Base-by-base conservation (phyloP, 352 stramenopile genomes). In the Pythium sukuiense region DNA sequence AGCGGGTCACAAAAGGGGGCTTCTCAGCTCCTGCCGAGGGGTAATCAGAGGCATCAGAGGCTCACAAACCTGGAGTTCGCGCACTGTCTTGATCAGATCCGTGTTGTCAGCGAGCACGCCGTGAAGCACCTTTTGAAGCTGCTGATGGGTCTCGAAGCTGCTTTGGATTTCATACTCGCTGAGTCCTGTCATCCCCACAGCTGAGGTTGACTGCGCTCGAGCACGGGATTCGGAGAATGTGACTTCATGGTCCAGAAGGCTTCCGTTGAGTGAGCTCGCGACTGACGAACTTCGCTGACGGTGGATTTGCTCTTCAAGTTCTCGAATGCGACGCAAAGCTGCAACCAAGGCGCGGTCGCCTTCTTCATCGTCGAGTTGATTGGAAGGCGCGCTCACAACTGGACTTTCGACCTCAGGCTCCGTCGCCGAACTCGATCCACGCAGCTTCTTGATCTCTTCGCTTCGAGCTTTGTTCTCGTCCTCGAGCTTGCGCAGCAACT, bases 41-140 rank as follows among this genome's bases (percentile, higher is more conserved):
- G 7, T 50, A 2, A 29, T 16, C 11, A 50, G 3, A 14, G 6
- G n/a, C 43, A 50, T 29, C 43, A 9, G 43, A 18, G 11, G 5
- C 4, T 50, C 18, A 76, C 71, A 64, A 77, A 85, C 76, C 80
- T 90, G 77, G 33, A 89, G 57, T n/a, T 85, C 71, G 64, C 79
- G 75, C 57, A 89, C 76, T 18, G 79, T 88, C 55, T 83, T 77
- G 35, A 87, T 70, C 43, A 92, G 72, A 41, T 89, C 74, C 46
- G 73, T 72, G 35, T 89, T 90, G 55, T 90, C 80, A 27, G 66
- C 75, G 11, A 92, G 52, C 39, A 80, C 77, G 39, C 63, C 72
- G 35, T 87, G 70, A 11, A 92, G 55, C 30, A 87, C 49, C 27
- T 74, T 83, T 54, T 87, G 73, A 12, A 87, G 69, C 55, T 80